A percentile compares a stretch with the other conserved stretches of the same genome.
phyloP scores from a whole-genome alignment of 441 rosid species.

The Heliophila coronopifolia region DNA sequence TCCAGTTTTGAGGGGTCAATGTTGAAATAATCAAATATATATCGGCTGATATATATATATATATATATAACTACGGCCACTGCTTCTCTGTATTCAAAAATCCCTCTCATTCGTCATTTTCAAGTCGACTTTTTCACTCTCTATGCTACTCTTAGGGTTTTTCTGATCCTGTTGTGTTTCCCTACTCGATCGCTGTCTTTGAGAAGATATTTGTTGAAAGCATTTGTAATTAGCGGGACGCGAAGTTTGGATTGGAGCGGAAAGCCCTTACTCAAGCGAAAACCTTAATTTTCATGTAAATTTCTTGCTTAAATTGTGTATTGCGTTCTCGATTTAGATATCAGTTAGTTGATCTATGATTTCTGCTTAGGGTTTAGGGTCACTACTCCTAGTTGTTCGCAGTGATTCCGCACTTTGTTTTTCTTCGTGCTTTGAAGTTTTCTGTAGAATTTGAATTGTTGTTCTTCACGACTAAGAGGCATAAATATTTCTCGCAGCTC shows the following conservation, averaged over 20 bases:
- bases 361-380: conserved; percentile 13
- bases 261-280: conserved; percentile 7
- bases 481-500: not conserved
- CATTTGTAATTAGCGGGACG: not conserved
- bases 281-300: conserved; percentile 7
- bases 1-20: too few relatives aligned
- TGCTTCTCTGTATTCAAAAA: conserved; percentile 23
- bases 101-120: not conserved
- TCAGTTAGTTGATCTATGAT: not conserved
- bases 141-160: conserved; percentile 15
- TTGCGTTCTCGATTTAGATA: not conserved
- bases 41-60: too few relatives aligned
- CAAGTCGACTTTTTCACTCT: not conserved
- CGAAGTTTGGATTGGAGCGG: not conserved
- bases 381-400: conserved; percentile 4
- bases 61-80: too few relatives aligned
- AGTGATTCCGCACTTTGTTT: not conserved
- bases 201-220: not conserved
- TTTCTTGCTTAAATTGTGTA: not conserved
- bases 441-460: not conserved
- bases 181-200: not conserved
- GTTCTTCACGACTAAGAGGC: not conserved
- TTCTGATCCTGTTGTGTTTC: not conserved
- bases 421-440: not conserved
- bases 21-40: too few relatives aligned